Percentiles rank a stretch among this genome's conserved stretches.
These are phyloP conservation scores for Yamadazyma olivae DNA, from an alignment of 805 yeast species.

Conservation along the genomic window DNA sequence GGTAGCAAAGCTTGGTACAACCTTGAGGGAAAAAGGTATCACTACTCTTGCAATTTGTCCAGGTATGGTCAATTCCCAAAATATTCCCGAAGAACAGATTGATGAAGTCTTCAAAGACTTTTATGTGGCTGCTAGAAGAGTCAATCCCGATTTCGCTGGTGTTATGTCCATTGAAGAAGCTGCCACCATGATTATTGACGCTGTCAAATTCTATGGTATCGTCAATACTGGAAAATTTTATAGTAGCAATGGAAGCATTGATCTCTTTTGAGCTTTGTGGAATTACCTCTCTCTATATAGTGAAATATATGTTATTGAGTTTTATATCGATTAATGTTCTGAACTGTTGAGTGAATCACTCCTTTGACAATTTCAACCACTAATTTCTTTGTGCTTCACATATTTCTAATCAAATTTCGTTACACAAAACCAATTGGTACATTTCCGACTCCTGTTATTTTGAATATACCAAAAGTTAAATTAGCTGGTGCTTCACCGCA, in stretches of 20 bases:
- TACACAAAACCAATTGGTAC: no score
- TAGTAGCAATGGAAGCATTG: neutral
- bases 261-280: no score
- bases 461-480: no score
- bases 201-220: conserved; percentile 2
- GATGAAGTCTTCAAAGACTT: neutral
- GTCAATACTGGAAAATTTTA: conserved; percentile 2
- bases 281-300: no score
- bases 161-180: conserved; percentile 1
- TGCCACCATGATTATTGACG: conserved; percentile 1
- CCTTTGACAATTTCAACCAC: no score
- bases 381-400: no score
- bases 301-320: no score
- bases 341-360: no score
- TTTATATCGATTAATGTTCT: no score
- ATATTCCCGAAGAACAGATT: neutral
- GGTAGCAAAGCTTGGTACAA: conserved; percentile 1
- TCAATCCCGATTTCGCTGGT: conserved; percentile 1
- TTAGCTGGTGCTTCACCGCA: no score
- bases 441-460: no score
- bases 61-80: conserved; percentile 2
- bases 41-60: conserved; percentile 6
- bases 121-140: neutral
- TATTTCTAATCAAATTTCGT: no score
- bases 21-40: conserved; percentile 1